Percentiles rank a stretch among this genome's conserved stretches.
phyloP scores from a whole-genome alignment of 2,329 filamentous ascomycete genomes.

The Huntiella omanensis region DNA sequence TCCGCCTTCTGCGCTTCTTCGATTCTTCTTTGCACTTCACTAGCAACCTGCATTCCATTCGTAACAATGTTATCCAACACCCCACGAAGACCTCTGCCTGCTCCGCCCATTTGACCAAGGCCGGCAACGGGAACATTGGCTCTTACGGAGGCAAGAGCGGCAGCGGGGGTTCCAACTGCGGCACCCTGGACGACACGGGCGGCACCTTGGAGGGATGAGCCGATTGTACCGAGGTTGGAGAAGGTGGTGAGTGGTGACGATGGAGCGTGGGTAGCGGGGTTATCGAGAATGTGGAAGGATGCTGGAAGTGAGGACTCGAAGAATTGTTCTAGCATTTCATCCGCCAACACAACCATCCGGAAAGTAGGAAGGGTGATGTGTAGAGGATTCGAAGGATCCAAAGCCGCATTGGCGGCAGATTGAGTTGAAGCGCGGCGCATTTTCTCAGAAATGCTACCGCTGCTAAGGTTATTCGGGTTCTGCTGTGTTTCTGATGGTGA shows the following conservation, averaged over 20 bases:
- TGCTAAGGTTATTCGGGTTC: constrained; percentile 11
- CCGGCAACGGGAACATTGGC: constrained; percentile 6
- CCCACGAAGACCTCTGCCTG: constrained; percentile 61
- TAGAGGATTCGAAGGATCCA: constrained; percentile 82
- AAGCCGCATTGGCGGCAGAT: constrained; percentile 59
- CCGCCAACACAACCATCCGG: constrained; percentile 93
- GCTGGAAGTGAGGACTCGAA: constrained; percentile 91
- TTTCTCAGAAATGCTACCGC: constrained; percentile 13
- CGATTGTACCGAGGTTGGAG: constrained; percentile 45
- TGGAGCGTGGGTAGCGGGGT: constrained; percentile 18
- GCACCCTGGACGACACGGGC: constrained; percentile 17
- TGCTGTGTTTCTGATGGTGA: constrained; percentile 18
- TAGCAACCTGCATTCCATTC: constrained; percentile 89
- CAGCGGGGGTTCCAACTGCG: neutral
- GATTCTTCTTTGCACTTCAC: constrained; percentile 79
- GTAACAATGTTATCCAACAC: constrained; percentile 96
- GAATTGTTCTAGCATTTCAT: constrained; percentile 89
- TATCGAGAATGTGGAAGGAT: constrained; percentile 74
- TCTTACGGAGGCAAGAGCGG: constrained; percentile 11
- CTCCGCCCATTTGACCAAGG: constrained; percentile 24
- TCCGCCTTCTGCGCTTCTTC: constrained; percentile 73
- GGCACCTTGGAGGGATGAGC: constrained; percentile 12
- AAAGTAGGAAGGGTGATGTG: constrained; percentile 96
- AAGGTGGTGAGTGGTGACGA: constrained; percentile 66
- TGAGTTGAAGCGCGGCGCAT: constrained; percentile 50